Conservation (phyloP, 2,329 filamentous ascomycete species). For the Corinectria fuckeliana region DNA sequence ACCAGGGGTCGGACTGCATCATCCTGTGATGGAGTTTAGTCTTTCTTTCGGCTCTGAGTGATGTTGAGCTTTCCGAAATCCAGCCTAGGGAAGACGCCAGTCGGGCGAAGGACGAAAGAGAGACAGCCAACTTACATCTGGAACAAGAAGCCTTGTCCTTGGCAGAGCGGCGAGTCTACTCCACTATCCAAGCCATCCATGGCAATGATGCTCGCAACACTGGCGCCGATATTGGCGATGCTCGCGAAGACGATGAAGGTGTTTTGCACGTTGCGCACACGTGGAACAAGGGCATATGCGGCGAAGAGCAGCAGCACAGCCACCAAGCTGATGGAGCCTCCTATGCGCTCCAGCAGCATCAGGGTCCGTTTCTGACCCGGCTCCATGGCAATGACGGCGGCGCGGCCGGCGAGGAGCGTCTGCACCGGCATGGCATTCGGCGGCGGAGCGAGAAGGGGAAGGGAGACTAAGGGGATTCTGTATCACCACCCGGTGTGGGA, state of each 20-base stretch:
- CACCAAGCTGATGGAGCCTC: constrained; percentile 59
- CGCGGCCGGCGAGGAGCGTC: constrained; percentile 25
- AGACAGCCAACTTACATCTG: constrained; percentile 63
- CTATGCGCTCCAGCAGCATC: constrained; percentile 58
- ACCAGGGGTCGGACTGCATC: constrained; percentile 77
- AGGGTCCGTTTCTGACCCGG: constrained; percentile 49
- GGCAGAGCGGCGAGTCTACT: constrained; percentile 63
- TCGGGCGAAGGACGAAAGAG: constrained; percentile 56
- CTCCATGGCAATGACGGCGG: constrained; percentile 40
- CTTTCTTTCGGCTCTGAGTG: too few species aligned
- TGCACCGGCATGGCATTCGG: constrained; percentile 17
- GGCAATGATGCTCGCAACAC: constrained; percentile 73
- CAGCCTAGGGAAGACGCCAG: constrained; percentile 37
- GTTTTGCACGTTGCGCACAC: constrained; percentile 64
- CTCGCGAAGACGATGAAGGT: constrained; percentile 69
- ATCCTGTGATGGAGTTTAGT: constrained; percentile 58
- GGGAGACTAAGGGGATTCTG: neutral
- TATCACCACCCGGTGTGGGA: constrained; percentile 1
- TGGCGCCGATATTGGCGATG: constrained; percentile 64
- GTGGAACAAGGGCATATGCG: constrained; percentile 57
- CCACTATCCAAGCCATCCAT: constrained; percentile 66
- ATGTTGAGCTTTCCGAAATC: neutral
- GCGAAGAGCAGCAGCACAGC: constrained; percentile 59
- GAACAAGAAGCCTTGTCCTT: constrained; percentile 65
- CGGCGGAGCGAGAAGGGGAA: neutral